A percentile compares a stretch with the other conserved stretches of the same genome.
Evolutionary conservation across 805 yeast species (phyloP).

Genomic region (Saccharomycopsis olivae): DNA sequence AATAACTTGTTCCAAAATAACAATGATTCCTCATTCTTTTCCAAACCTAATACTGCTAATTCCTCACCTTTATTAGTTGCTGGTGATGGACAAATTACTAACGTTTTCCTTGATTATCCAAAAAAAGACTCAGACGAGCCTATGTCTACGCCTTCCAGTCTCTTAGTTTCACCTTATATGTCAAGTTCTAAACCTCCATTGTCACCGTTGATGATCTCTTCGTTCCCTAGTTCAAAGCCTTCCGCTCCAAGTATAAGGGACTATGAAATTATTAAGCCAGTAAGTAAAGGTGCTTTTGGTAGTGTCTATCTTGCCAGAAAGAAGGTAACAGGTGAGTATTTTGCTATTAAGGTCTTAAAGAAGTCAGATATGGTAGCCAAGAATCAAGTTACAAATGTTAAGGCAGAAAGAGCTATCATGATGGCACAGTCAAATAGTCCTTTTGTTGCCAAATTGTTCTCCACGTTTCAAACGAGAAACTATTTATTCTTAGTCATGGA

Average conservation of each 20-base stretch:
- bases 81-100: conserved; percentile 26
- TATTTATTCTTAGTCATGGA: conserved; percentile 93
- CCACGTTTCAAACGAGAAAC: conserved; percentile 81
- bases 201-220: conserved; percentile 70
- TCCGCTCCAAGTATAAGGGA: conserved; percentile 67
- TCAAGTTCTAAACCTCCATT: conserved; percentile 32
- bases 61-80: conserved; percentile 49
- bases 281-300: conserved; percentile 96
- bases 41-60: conserved; percentile 16
- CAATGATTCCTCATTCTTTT: conserved; percentile 18
- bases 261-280: conserved; percentile 84
- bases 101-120: conserved; percentile 13
- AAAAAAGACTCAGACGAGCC: conserved; percentile 12
- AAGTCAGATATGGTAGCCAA: conserved; percentile 96
- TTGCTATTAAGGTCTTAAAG: conserved; percentile 84
- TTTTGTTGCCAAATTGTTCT: conserved; percentile 80
- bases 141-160: no score
- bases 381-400: conserved; percentile 90
- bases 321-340: conserved; percentile 83
- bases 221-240: conserved; percentile 43
- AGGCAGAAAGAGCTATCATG: conserved; percentile 94
- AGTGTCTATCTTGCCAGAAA: conserved; percentile 82
- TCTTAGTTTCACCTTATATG: neutral
- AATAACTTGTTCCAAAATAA: conserved; percentile 19
- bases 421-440: conserved; percentile 93